Base-by-base conservation (phyloP, 2,329 filamentous ascomycete genomes). In the Colletotrichum simmondsii region DNA sequence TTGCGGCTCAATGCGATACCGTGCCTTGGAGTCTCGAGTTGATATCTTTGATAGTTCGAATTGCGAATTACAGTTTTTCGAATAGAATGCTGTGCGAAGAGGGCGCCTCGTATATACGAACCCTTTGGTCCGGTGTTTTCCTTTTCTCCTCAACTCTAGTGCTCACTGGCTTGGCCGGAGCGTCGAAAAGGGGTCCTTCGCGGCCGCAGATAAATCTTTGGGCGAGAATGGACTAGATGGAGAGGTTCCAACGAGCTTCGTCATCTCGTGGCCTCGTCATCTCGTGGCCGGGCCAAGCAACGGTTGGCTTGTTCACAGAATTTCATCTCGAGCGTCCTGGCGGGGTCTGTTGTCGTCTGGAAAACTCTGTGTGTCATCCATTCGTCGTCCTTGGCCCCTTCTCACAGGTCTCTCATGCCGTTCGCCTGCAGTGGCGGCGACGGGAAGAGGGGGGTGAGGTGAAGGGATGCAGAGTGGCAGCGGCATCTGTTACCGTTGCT, bases 341-440 rank as follows among this genome's bases (percentile, higher is more conserved):
- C 7, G 30, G 30, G 53, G 37, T 53, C 35, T 66, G 46, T 46
- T 68, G 68, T 71, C 68, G 64, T 71, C 68, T 30, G 57, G 65
- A 62, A 61, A 62, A 61, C 58, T 62, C 52, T 30, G 10, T 14
- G 60, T 35, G 42, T 63, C 60, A 63, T 63, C 60, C 42, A 32
- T 53, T 53, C n/a, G 42, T 22, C 42, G 42, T 49, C 19, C 42
- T 49, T 49, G 42, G 42, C 19, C 42, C 19, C 19, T 49, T 49
- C 42, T 49, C 42, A 49, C 42, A n/a, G 42, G 42, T 49, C 42
- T 37, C 30, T 58, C 19, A 7, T 58, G 30, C 56, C 56, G 56
- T 35, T 35, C 19, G 60, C 26, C 42, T 32, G 60, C 60, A 63
- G 30, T 30, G 52, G 60, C 28, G n/a, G 22, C 60, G 28, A 49